Evolutionary conservation across 805 yeast genomes (phyloP).

Genomic region (Candida insectalens): DNA sequence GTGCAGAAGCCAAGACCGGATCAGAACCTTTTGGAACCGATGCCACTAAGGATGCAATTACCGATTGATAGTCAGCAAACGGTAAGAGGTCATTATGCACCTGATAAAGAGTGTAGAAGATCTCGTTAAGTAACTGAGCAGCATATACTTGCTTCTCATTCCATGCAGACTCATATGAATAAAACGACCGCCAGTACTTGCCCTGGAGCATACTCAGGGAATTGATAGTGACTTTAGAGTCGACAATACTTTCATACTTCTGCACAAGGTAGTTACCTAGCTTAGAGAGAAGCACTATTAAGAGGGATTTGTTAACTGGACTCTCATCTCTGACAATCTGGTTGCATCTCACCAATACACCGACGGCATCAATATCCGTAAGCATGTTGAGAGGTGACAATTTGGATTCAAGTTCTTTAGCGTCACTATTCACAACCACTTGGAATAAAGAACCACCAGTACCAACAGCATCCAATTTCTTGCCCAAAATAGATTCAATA

Average conservation of each 20-base stretch:
- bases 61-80: background rate
- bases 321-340: constrained; percentile 17
- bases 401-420: no score
- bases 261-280: constrained; percentile 32
- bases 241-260: constrained; percentile 2
- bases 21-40: background rate
- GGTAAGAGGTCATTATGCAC: background rate
- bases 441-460: no score
- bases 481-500: constrained; percentile 4
- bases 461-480: no score
- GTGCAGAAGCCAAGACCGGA: background rate
- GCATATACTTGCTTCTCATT: constrained; percentile 9
- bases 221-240: constrained; percentile 1
- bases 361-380: constrained; percentile 41
- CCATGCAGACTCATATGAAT: constrained; percentile 4
- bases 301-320: constrained; percentile 10
- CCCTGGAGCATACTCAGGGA: constrained; percentile 8
- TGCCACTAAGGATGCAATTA: background rate
- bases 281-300: constrained; percentile 32
- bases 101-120: constrained; percentile 12
- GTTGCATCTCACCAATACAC: constrained; percentile 30
- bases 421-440: no score
- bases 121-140: constrained; percentile 18
- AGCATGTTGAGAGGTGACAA: no score
- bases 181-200: constrained; percentile 19